Percentiles rank a stretch among this genome's conserved stretches.
Conservation (phyloP, 495 filamentous ascomycete species). For the Cladorrhinum samala region DNA sequence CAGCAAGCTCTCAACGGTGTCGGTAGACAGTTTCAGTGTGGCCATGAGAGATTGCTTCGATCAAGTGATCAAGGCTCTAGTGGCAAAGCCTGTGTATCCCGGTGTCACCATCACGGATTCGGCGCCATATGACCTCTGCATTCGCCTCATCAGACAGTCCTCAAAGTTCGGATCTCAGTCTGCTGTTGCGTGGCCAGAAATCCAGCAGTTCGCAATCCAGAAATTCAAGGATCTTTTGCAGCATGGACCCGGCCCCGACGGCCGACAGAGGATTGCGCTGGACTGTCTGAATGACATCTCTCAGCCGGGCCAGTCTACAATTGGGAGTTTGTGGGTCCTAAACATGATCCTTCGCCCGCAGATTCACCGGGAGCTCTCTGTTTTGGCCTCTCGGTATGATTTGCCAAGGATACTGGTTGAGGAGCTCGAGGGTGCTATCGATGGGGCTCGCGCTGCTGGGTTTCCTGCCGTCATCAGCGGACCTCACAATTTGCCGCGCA, state of each 20-base stretch:
- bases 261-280: slow-evolving; percentile 34
- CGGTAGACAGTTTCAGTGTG: slow-evolving; percentile 50
- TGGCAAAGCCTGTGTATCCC: slow-evolving; percentile 15
- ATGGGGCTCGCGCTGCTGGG: slow-evolving; percentile 26
- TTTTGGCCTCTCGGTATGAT: slow-evolving; percentile 37
- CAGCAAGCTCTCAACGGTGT: slow-evolving; percentile 62
- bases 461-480: slow-evolving; percentile 36
- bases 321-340: slow-evolving; percentile 68
- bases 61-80: slow-evolving; percentile 30
- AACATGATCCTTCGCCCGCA: slow-evolving; percentile 47
- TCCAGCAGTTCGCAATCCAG: slow-evolving; percentile 54
- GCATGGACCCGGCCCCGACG: slow-evolving; percentile 27
- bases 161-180: slow-evolving; percentile 37
- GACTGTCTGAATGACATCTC: slow-evolving; percentile 44
- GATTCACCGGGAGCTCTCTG: slow-evolving; percentile 27
- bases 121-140: slow-evolving; percentile 50
- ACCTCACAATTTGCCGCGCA: slow-evolving; percentile 42
- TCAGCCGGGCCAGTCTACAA: slow-evolving; percentile 32
- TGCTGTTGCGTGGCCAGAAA: slow-evolving; percentile 36
- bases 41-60: slow-evolving; percentile 50
- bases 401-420: slow-evolving; percentile 42
- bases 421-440: slow-evolving; percentile 41
- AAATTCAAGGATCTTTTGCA: slow-evolving; percentile 48
- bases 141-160: slow-evolving; percentile 64
- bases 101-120: slow-evolving; percentile 6